Base-by-base conservation (phyloP, 2,329 filamentous ascomycete species). In the Sphaerostilbella broomeana region DNA sequence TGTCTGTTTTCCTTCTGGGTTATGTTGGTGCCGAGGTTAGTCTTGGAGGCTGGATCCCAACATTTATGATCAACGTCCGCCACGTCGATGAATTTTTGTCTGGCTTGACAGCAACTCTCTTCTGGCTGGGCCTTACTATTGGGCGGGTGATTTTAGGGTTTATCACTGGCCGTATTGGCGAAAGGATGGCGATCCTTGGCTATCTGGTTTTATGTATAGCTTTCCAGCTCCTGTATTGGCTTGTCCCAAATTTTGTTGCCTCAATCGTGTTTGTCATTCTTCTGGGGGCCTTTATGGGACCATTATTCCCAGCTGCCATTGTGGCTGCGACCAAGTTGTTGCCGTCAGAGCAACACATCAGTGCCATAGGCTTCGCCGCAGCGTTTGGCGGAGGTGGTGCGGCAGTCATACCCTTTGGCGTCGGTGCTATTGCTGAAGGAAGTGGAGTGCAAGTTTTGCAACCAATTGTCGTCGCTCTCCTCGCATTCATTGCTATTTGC, bases 41-140 rank as follows among this genome's bases (percentile, higher is more conserved):
- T 0, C 70, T 89, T 1, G 83, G 84, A 15, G 86, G 86, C 5
- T 92, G 86, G 86, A 84, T 92, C 41, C 81, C 88, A 37, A 79
- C 80, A 5, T 90, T 92, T 58, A 90, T 92, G 84, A 79, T 86
- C 18, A 72, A 77, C 22, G 79, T 87, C 5, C 75, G 86, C 5
- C 60, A 79, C n/a, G 84, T 78, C 1, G 71, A 65, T 4, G 62
- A 75, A 0, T 88, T 89, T 49, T 75, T 77, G 0, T 79, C 78
- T 18, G 42, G 43, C 10, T 83, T 90, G 69, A 79, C 79, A 0
- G 79, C 81, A 0, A 87, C 84, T 2, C 85, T 84, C 0, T 90
- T 88, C 60, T 92, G 86, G 86, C 70, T 86, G 15, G 86, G 86
- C 0, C 71, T 92, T 46, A 86, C 85, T 0, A 61, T 86, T 2